Percentiles rank a stretch among this genome's conserved stretches.
These are phyloP conservation scores for Litsea cubeba DNA, from an alignment of 164 flowering plant genomes.

Conservation along the genomic window DNA sequence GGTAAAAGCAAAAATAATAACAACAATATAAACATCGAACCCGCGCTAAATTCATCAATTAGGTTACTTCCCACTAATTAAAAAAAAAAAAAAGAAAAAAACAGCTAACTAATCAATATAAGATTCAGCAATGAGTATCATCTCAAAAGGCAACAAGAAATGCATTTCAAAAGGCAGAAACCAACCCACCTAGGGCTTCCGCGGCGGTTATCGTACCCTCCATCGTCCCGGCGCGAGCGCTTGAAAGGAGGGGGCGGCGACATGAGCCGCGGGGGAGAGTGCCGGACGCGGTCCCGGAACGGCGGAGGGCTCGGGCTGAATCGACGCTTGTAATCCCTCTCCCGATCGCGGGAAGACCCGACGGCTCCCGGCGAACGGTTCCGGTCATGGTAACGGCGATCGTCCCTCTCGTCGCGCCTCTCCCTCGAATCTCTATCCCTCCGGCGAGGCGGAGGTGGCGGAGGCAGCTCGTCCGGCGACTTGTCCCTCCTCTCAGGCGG, in stretches of 20 bases:
- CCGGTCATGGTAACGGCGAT: slow-evolving; percentile 16
- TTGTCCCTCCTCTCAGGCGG: slow-evolving; percentile 31
- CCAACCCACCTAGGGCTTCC: slow-evolving; percentile 39
- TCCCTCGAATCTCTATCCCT: slow-evolving; percentile 35
- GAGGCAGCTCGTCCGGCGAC: slow-evolving; percentile 20
- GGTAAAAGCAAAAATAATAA: too few species aligned
- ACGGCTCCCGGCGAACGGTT: slow-evolving; percentile 4
- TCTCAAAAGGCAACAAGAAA: too few species aligned
- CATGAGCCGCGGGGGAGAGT: slow-evolving; percentile 31
- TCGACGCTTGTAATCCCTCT: slow-evolving; percentile 51
- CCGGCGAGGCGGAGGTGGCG: slow-evolving; percentile 32
- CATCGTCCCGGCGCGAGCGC: slow-evolving; percentile 66
- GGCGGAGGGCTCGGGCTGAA: slow-evolving; percentile 63
- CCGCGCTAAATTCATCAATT: too few species aligned
- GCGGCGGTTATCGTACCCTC: slow-evolving; percentile 49
- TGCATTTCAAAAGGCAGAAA: background rate
- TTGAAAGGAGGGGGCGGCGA: slow-evolving; percentile 24
- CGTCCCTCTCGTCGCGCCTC: slow-evolving; percentile 20
- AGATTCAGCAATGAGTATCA: too few species aligned
- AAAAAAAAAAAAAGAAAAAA: too few species aligned
- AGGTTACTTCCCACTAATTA: too few species aligned
- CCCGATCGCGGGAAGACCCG: slow-evolving; percentile 5
- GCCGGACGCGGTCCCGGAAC: slow-evolving; percentile 22
- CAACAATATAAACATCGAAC: too few species aligned
- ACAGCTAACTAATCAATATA: too few species aligned